Base-by-base conservation (phyloP, 345 rosid species). In the Gossypium herbaceum region DNA sequence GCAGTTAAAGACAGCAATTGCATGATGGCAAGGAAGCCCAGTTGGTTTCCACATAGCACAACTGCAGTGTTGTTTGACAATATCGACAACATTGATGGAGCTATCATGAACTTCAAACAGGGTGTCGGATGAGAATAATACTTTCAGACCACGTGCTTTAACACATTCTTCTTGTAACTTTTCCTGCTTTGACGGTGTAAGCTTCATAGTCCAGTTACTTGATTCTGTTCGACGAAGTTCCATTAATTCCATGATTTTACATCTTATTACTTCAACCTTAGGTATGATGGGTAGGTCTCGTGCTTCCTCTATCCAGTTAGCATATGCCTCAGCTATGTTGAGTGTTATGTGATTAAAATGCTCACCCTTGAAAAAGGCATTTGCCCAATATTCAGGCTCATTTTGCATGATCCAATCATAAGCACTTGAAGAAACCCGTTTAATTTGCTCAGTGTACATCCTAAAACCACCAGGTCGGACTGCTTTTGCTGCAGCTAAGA, bases 71-170 rank as follows among this genome's bases (percentile, higher is more conserved):
- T 74, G 77, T 76, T 85, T 89, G 39, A 76, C 71, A 39, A 89
- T 75, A 81, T 94, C 97, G 47, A 94, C 97, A 59, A 92, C 91
- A 68, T 90, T 82, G 50, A 83, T 90, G 27, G 85, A 84, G 27
- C 81, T 86, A 43, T 86, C 93, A 41, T 92, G 98, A 80, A 94
- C 98, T 86, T 94, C 98, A 24, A 92, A 91, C n/a, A 94, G 81
- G 3, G 88, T 87, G 76, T 89, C 97, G 13, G 64, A 25, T 25
- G 64, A 94, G 78, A 92, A 83, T 79, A 90, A 80, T 44, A 92
- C 98, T 81, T 81, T 88, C 17, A 90, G 76, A 61, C 75, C 73
- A 51, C 43, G 45, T 16, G 93, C 91, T 76, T 81, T 86, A 29
- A 54, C 70, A 74, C 78, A 80, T 76, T 90, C 97, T 73, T 94